phyloP scores from a whole-genome alignment of 169 alveolate species.

The Cryptosporidium sp. region DNA sequence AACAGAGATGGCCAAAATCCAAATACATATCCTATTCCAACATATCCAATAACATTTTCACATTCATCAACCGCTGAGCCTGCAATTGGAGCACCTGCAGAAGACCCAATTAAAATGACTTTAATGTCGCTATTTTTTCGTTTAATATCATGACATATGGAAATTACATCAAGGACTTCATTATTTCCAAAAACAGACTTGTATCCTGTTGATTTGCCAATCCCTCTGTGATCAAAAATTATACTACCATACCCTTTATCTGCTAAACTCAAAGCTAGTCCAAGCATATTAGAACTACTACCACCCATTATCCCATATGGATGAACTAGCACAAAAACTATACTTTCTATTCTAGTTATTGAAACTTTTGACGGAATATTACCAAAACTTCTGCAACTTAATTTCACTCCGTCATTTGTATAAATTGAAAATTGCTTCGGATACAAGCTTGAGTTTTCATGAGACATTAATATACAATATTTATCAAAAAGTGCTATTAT shows the following conservation, averaged over 20 bases:
- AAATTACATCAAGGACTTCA: constrained; percentile 78
- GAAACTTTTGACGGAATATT: not conserved
- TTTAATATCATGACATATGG: constrained; percentile 75
- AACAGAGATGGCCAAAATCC: constrained; percentile 79
- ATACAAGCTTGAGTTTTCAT: constrained; percentile 13
- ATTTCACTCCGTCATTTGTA: constrained; percentile 46
- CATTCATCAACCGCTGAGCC: constrained; percentile 81
- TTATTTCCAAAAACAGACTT: constrained; percentile 76
- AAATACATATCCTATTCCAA: constrained; percentile 81
- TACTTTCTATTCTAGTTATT: not conserved
- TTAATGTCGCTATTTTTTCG: constrained; percentile 10
- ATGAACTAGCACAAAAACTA: constrained; percentile 66
- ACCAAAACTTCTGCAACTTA: constrained; percentile 67
- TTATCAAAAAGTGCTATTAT: not conserved
- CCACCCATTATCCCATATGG: constrained; percentile 75
- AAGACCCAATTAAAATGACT: constrained; percentile 80
- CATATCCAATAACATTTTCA: constrained; percentile 76
- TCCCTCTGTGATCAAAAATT: constrained; percentile 80
- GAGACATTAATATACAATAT: not conserved
- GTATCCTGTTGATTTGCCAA: constrained; percentile 77
- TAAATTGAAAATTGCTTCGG: constrained; percentile 38
- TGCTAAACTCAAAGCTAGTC: constrained; percentile 76
- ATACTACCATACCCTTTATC: constrained; percentile 76
- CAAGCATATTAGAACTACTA: constrained; percentile 71
- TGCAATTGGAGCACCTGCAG: constrained; percentile 83